Base-by-base conservation (phyloP, 129 eudicot genomes). In the Erigeron canadensis region DNA sequence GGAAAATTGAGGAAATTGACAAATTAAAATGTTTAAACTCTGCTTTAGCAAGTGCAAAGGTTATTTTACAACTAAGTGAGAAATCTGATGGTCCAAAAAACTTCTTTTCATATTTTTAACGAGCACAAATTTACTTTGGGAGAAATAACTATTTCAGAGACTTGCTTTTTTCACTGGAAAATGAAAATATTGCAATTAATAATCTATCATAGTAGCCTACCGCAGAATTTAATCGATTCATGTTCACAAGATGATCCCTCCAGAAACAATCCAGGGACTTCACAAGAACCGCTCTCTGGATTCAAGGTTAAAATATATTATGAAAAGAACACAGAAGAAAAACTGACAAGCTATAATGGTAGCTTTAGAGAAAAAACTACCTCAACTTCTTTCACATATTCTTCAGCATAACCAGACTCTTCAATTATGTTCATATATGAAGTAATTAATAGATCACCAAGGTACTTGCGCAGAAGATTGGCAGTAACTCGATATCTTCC, bases 231-330 rank as follows among this genome's bases (percentile, higher is more conserved):
- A 94, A 94, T 69, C 91, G 77, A 82, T 94, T 94, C 99, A 94
- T 94, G 85, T 90, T 94, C 63, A 94, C 96, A 61, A 94, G 97
- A 84, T 94, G 97, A 79, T 94, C 99, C 87, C 86, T 90, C 99
- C 99, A 94, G 77, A 87, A 94, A 81, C 86, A 82, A 82, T 94
- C 98, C 34, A 94, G 81, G 19, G 98, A 85, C 84, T 89, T 85
- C 88, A 89, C 85, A 63, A 94, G 83, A 80, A 82, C 92, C 42
- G 87, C 84, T 79, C 92, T 94, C 98, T 94, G 85, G 46, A 72
- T 72, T 67, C 77, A 65, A 51, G 18, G 63, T 23, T 6, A n/a
- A 63, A 69, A 55, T 15, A 51, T 16, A 37, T 65, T 37, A 75
- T 47, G 55, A 63, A 63, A 18, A 28, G 15, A 51, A 13, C 15